These are phyloP conservation scores for Pulveroboletus ravenelii DNA, from an alignment of 768 basidiomycete genomes.

Conservation along the genomic window DNA sequence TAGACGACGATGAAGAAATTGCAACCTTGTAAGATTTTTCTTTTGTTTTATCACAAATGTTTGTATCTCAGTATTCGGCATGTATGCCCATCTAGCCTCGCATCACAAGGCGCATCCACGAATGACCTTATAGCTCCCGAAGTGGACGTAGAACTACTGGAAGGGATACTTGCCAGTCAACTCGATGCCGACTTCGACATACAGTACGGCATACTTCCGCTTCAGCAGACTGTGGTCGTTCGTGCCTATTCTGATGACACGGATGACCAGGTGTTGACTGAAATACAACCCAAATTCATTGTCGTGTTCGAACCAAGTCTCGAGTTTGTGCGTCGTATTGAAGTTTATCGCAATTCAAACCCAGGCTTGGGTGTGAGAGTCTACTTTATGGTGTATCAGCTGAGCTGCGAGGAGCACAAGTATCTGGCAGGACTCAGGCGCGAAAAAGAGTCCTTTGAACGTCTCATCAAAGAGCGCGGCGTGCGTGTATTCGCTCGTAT, in stretches of 20 bases:
- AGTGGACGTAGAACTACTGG: conserved; percentile 21
- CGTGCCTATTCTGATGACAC: conserved; percentile 89
- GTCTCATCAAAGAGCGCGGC: conserved; percentile 86
- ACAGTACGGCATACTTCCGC: conserved; percentile 80
- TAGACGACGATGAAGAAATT: conserved; percentile 37
- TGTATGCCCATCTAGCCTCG: conserved; percentile 10
- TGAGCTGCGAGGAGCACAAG: too few species aligned
- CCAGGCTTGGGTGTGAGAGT: conserved; percentile 81
- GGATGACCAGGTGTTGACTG: conserved; percentile 83
- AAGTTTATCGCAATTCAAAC: conserved; percentile 86
- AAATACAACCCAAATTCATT: conserved; percentile 86
- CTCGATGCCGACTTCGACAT: conserved; percentile 62
- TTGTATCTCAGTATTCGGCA: neutral
- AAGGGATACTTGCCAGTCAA: conserved; percentile 26
- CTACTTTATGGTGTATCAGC: conserved; percentile 96
- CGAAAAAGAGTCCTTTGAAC: conserved; percentile 93
- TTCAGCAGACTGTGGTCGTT: too few species aligned
- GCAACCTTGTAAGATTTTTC: conserved; percentile 50
- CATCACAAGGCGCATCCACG: conserved; percentile 12
- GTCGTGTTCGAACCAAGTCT: conserved; percentile 99
- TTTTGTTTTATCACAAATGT: neutral
- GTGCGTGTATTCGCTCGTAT: conserved; percentile 43
- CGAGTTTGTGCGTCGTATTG: conserved; percentile 82
- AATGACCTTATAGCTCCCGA: conserved; percentile 16
- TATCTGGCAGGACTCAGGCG: too few species aligned